phyloP scores from a whole-genome alignment of 495 filamentous ascomycete genomes.

The Tuber calosporum region DNA sequence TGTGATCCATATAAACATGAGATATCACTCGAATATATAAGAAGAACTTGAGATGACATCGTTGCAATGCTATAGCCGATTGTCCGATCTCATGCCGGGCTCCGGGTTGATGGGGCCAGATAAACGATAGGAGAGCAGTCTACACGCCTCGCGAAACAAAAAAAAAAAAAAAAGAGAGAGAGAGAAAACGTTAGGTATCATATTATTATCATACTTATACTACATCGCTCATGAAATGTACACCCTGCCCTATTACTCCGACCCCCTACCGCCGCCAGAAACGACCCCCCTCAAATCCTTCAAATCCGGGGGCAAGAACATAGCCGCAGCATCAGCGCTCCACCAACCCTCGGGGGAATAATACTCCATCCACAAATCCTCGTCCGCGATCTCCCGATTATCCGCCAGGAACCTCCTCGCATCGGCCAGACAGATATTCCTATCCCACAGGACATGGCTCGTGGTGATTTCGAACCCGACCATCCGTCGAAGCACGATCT shows the following conservation, averaged over 20 bases:
- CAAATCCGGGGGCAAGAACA: constrained; percentile 28
- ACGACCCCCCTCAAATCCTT: constrained; percentile 13
- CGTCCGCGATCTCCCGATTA: constrained; percentile 15
- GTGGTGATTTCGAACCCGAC: constrained; percentile 3
- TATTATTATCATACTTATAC: too few species aligned
- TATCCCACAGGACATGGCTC: neutral
- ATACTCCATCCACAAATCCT: constrained; percentile 23
- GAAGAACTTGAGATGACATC: neutral
- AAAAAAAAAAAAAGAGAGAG: too few species aligned
- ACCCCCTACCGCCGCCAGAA: neutral
- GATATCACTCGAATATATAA: neutral
- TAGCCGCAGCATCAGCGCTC: constrained; percentile 18
- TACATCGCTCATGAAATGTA: neutral
- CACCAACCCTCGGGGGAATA: constrained; percentile 27
- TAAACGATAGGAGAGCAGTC: neutral
- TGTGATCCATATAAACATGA: neutral
- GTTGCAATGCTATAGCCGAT: neutral
- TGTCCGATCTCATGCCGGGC: neutral
- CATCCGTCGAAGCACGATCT: constrained; percentile 15
- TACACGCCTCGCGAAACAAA: neutral
- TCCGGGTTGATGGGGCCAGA: neutral
- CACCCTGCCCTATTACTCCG: neutral
- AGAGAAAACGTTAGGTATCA: neutral
- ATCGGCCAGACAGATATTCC: neutral
- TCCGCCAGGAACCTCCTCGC: constrained; percentile 19